phyloP scores from a whole-genome alignment of 208 protist species.

The Trypanosoma platydactyli region DNA sequence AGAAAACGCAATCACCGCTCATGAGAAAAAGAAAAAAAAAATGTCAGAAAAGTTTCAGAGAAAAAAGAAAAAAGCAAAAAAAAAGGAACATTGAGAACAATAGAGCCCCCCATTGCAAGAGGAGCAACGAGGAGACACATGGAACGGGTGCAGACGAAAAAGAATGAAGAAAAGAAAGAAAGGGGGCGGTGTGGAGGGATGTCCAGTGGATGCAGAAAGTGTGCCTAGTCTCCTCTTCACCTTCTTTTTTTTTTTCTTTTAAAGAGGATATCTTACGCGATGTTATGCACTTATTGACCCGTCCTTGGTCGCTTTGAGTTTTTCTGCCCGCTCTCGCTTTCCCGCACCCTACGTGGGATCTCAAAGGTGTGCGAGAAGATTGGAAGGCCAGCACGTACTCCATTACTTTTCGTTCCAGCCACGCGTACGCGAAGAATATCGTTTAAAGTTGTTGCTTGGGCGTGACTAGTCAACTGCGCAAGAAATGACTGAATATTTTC shows the following conservation, averaged over 20 bases:
- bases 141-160: slow-evolving; percentile 4
- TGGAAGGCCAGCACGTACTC: slow-evolving; percentile 65
- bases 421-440: slow-evolving; percentile 84
- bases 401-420: slow-evolving; percentile 58
- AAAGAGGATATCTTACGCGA: slow-evolving; percentile 4
- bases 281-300: slow-evolving; percentile 10
- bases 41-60: neutral
- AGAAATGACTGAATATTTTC: slow-evolving; percentile 78
- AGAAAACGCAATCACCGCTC: slow-evolving; percentile 6
- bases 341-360: slow-evolving; percentile 24
- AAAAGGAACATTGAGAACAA: neutral
- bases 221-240: neutral
- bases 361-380: slow-evolving; percentile 73
- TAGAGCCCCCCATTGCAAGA: neutral
- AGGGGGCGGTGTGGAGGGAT: neutral
- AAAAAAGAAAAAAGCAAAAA: neutral
- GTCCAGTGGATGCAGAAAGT: neutral
- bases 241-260: neutral
- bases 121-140: neutral
- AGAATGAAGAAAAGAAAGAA: slow-evolving; percentile 19
- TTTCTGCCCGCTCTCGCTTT: slow-evolving; percentile 3
- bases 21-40: slow-evolving; percentile 18
- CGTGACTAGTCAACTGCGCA: slow-evolving; percentile 55
- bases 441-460: slow-evolving; percentile 46
- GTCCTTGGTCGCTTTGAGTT: slow-evolving; percentile 22